Evolutionary conservation across 805 yeast species (phyloP), one percentile per base, ranked within the genome.

Genomic region (Candida railenensis): DNA sequence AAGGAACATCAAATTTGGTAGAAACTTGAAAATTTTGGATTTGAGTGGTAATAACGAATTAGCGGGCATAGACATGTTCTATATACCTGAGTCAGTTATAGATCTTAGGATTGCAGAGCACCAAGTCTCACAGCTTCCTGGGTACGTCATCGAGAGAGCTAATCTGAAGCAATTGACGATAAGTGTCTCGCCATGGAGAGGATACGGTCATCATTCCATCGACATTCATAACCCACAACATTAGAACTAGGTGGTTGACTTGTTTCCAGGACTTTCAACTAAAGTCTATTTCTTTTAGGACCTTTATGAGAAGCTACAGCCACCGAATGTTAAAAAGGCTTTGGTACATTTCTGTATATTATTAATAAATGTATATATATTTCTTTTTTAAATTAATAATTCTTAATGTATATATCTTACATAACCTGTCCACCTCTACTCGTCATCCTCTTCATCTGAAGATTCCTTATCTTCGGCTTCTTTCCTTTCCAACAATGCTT

Each of bases 401-500:
- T 25, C 30, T n/a, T 11, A 25, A 25, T 25, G 30, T n/a, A 20
- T 34, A 34, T 16, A n/a, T 34, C 16, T 16, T 20, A 19, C 20
- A 12, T 38, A 37, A 15, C 14, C 39, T 4, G 15, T 16, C 18
- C 18, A 9, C 19, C 44, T 34, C 44, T 45, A 46, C 42, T 61
- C 57, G 22, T 70, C 75, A 30, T 80, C 84, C 49, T 84, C 94
- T 55, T 87, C 96, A 48, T 87, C 91, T 42, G 89, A 85, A 48
- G 87, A 90, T 59, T 85, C 84, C 65, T 84, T 82, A 63, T 87
- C 91, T 67, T 89, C 97, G 63, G 85, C 78, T 74, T 89, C 97
- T 65, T 89, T 88, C 65, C 88, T 81, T 73, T 92, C 97, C 81
- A 94, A 83, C 55, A 94, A 80, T 50, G 96, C 96, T 71, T 90